phyloP scores from a whole-genome alignment of 257 asterid species.

The Solanum sparsipilum region DNA sequence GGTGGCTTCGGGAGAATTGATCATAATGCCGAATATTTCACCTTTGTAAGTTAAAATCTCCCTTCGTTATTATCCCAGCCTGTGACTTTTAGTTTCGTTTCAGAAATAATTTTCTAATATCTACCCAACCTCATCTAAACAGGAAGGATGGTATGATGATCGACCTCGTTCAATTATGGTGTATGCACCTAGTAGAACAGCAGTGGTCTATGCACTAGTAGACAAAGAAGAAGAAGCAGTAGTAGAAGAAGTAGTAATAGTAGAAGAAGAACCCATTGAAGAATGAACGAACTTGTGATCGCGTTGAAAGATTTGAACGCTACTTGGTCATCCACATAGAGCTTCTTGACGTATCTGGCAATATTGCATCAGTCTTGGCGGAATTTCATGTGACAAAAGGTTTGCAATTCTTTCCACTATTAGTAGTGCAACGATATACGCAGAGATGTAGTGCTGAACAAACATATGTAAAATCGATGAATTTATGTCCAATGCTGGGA shows the following conservation, averaged over 20 bases:
- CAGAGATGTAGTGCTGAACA: not conserved
- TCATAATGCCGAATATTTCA: slow-evolving; percentile 62
- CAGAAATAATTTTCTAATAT: not conserved
- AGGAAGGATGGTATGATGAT: slow-evolving; percentile 62
- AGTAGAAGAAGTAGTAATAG: slow-evolving; percentile 18
- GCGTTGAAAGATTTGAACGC: not conserved
- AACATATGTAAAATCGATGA: not conserved
- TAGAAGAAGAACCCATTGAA: not conserved
- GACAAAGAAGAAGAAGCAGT: slow-evolving; percentile 21
- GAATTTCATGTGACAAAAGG: not conserved
- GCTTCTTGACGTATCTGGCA: not conserved
- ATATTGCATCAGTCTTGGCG: not conserved
- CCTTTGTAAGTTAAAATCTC: slow-evolving; percentile 45
- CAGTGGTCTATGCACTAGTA: slow-evolving; percentile 61
- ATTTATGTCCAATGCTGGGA: not conserved
- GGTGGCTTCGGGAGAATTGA: slow-evolving; percentile 82
- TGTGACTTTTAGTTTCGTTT: not conserved
- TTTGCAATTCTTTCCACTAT: not conserved
- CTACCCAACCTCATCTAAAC: not conserved
- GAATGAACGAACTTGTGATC: not conserved
- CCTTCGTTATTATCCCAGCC: not conserved
- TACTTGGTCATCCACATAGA: not conserved
- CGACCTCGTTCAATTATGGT: slow-evolving; percentile 73
- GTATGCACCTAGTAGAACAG: slow-evolving; percentile 87
- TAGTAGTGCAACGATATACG: not conserved